These are phyloP conservation scores for Xylaria sp. DNA, from an alignment of 2,329 filamentous ascomycete species.

Conservation along the genomic window DNA sequence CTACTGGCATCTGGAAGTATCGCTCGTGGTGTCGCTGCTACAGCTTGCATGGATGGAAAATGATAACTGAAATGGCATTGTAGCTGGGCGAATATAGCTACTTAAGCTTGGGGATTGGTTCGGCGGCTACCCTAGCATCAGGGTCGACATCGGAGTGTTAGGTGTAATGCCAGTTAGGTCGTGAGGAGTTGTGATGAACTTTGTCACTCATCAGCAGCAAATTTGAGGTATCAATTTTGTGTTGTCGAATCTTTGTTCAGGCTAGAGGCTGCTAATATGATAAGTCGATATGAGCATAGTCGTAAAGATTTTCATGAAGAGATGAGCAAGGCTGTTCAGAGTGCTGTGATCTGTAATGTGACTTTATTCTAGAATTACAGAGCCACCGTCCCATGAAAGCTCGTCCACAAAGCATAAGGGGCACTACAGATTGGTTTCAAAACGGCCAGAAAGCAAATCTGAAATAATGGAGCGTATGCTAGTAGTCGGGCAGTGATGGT, in stretches of 20 bases:
- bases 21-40: neutral
- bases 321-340: neutral
- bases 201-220: neutral
- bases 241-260: neutral
- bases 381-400: too few relatives aligned
- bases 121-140: neutral
- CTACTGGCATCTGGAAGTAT: neutral
- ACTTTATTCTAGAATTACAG: too few relatives aligned
- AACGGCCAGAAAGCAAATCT: too few relatives aligned
- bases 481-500: too few relatives aligned
- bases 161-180: neutral
- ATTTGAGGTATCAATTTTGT: neutral
- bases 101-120: neutral
- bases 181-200: neutral
- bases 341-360: too few relatives aligned
- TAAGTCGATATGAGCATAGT: neutral
- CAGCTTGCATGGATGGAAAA: neutral
- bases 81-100: neutral
- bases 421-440: too few relatives aligned
- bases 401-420: too few relatives aligned
- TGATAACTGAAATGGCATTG: neutral
- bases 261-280: neutral
- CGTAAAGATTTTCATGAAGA: neutral
- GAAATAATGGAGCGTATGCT: too few relatives aligned
- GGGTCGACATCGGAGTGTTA: neutral